These are phyloP conservation scores for Amanita rimosa DNA, from an alignment of 768 basidiomycete genomes.

Conservation along the genomic window DNA sequence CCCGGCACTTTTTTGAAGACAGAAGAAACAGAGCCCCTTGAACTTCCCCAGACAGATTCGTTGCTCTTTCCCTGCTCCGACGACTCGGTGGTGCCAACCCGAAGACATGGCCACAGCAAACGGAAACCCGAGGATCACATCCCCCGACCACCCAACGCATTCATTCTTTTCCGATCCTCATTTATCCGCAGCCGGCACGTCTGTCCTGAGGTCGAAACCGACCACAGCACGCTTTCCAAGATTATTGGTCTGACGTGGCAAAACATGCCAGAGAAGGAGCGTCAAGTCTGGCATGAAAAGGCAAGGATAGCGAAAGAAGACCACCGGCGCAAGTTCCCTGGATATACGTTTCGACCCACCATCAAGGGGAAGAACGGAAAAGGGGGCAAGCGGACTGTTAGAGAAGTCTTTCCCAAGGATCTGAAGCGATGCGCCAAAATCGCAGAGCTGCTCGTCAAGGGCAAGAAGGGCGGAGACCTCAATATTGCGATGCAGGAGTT, in stretches of 20 bases:
- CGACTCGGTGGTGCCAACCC: slow-evolving; percentile 19
- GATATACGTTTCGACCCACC: slow-evolving; percentile 75
- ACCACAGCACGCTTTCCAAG: slow-evolving; percentile 76
- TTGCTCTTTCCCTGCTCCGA: slow-evolving; percentile 49
- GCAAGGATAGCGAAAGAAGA: slow-evolving; percentile 67
- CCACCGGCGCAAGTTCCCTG: slow-evolving; percentile 67
- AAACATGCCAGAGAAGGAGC: slow-evolving; percentile 63
- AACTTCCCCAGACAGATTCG: slow-evolving; percentile 16
- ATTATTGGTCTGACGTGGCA: slow-evolving; percentile 81
- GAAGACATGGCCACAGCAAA: slow-evolving; percentile 46
- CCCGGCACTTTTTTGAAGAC: slow-evolving; percentile 6
- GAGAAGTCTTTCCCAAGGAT: slow-evolving; percentile 61
- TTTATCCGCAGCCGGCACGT: slow-evolving; percentile 76
- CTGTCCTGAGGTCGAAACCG: slow-evolving; percentile 67
- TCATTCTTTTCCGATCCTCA: slow-evolving; percentile 77
- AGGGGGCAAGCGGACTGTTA: slow-evolving; percentile 46
- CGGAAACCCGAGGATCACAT: slow-evolving; percentile 70
- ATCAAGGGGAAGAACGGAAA: slow-evolving; percentile 32
- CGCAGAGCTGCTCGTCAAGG: slow-evolving; percentile 51
- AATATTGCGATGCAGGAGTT: slow-evolving; percentile 48
- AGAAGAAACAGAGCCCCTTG: slow-evolving; percentile 15
- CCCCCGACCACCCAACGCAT: slow-evolving; percentile 77
- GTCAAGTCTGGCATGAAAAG: slow-evolving; percentile 67
- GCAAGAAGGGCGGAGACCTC: slow-evolving; percentile 48
- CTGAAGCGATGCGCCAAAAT: slow-evolving; percentile 57